Evolutionary conservation across 345 rosid species (phyloP), one percentile per base, ranked within the genome.

Genomic region (Carallia pectinifolia): DNA sequence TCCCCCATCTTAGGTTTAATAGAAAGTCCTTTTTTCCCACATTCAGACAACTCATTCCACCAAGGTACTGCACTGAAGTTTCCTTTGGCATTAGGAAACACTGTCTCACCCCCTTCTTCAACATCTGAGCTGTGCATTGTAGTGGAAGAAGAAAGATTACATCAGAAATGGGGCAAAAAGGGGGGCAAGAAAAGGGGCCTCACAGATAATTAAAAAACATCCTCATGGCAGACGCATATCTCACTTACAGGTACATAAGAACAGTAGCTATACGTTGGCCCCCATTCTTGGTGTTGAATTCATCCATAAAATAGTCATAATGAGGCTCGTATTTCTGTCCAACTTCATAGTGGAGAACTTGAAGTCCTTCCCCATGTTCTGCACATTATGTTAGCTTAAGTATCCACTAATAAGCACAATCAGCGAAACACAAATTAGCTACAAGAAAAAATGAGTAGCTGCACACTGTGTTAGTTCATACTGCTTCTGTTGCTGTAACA

Each of bases 21-120:
- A 4, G 98, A 92, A 64, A 95, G 91, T 27, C 98, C 99, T 66
- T 47, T 74, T 80, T 90, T 87, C 59, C 94, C 96, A 53, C 99
- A 95, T 68, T 87, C 90, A 38, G 99, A 90, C 74, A 95, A 80
- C 80, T 92, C 91, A 50, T 88, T 67, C 96, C 94, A 92, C 99
- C 98, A 89, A 54, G 96, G 91, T 59, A 92, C 91, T 17, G 86
- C 82, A 80, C 91, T 92, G 55, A 76, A 15, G 81, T 92, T 95
- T 61, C 92, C 97, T 74, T 87, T 83, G 71, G 98, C 98, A 65
- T 85, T 53, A 67, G 99, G 99, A 78, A 95, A 90, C 58, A 95
- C 94, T 9, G 98, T 92, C 80, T 92, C 98, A 2, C 99, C 99
- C 33, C 98, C 99, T 79, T 95, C 97, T 82, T 95, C 98, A 70